These are phyloP conservation scores for Sphagnurus paluster DNA, from an alignment of 1,284 basidiomycete genomes.

Conservation along the genomic window DNA sequence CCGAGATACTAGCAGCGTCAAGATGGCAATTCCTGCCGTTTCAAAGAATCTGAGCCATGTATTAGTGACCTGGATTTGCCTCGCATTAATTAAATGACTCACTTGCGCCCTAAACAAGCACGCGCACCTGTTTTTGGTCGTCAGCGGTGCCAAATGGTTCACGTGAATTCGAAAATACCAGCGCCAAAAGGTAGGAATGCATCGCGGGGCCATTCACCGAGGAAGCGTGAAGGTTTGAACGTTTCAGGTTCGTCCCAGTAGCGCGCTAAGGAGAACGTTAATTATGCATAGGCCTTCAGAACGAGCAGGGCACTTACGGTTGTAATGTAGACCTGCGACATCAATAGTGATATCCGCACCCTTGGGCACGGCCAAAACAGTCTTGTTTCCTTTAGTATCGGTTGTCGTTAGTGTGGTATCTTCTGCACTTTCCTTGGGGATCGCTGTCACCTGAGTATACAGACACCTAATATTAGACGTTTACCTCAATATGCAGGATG, in stretches of 20 bases:
- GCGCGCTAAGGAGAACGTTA: slow-evolving; percentile 12
- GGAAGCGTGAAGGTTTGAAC: slow-evolving; percentile 23
- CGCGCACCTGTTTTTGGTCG: slow-evolving; percentile 35
- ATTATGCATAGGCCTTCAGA: neutral
- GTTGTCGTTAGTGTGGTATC: slow-evolving; percentile 42
- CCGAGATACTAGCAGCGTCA: slow-evolving; percentile 45
- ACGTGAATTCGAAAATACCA: slow-evolving; percentile 36
- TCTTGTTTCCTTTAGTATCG: slow-evolving; percentile 36
- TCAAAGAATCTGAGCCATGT: slow-evolving; percentile 48
- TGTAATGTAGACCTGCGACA: slow-evolving; percentile 38
- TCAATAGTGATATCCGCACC: slow-evolving; percentile 42
- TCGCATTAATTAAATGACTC: slow-evolving; percentile 23
- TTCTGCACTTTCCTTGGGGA: slow-evolving; percentile 52
- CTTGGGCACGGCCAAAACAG: slow-evolving; percentile 43
- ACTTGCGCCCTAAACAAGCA: slow-evolving; percentile 55
- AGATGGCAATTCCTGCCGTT: slow-evolving; percentile 46
- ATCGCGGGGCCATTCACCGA: slow-evolving; percentile 22
- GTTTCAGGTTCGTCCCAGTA: slow-evolving; percentile 21
- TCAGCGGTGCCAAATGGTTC: neutral
- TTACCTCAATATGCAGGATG: no score
- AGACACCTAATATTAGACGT: no score
- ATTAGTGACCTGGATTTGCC: no score
- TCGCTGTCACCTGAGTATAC: slow-evolving; percentile 33
- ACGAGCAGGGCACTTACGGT: slow-evolving; percentile 16
- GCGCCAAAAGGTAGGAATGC: slow-evolving; percentile 28